Evolutionary conservation across 352 stramenopile genomes (phyloP).

Genomic region (Globisporangium cederbergense): DNA sequence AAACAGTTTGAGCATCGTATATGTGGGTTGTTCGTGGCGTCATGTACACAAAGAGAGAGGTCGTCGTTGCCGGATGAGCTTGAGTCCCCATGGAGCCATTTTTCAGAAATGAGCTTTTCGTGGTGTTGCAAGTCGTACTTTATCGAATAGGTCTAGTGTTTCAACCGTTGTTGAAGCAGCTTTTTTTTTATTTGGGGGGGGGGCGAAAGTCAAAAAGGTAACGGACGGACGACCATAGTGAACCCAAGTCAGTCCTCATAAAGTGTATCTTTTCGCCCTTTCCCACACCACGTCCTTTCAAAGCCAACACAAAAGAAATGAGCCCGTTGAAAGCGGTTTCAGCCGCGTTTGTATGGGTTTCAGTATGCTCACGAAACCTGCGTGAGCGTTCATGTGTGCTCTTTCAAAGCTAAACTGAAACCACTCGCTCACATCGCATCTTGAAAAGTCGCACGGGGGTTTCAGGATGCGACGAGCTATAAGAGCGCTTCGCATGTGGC

Average conservation of each 20-base stretch:
- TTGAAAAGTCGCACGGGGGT: background rate
- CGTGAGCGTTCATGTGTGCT: too few species aligned
- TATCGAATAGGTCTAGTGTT: background rate
- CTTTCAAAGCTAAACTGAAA: background rate
- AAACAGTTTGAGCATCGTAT: background rate
- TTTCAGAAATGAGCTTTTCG: background rate
- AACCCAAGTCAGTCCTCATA: background rate
- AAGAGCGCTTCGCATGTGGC: background rate
- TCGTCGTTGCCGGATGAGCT: background rate
- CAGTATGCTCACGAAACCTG: background rate
- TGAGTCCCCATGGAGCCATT: background rate
- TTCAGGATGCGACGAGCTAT: background rate
- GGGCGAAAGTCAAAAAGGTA: background rate
- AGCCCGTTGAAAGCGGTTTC: background rate
- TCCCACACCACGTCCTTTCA: constrained; percentile 2
- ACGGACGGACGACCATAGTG: background rate
- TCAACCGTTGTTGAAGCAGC: background rate
- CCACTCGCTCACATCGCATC: background rate
- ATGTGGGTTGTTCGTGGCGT: background rate
- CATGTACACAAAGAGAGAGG: background rate
- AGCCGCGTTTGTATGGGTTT: background rate
- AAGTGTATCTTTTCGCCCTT: background rate
- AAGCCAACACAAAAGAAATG: background rate
- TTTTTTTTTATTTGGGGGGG: background rate
- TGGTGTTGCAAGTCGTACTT: background rate